Evolutionary conservation across 2,329 filamentous ascomycete genomes (phyloP).

Genomic region (Exophiala alcalophila): DNA sequence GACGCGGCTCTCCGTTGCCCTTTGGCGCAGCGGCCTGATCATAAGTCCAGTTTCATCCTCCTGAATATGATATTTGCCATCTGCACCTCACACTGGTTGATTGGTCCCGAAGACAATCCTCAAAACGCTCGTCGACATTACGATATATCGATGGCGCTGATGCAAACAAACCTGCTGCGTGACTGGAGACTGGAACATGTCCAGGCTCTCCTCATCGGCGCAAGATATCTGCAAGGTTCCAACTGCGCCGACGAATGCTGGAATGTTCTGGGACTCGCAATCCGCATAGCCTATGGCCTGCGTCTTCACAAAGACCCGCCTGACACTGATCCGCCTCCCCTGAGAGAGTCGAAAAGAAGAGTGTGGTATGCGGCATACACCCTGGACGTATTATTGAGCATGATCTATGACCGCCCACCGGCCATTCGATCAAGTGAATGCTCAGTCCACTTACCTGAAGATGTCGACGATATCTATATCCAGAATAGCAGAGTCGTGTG

Average conservation of each 20-base stretch:
- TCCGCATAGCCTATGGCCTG: neutral
- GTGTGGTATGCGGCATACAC: slow-evolving; percentile 3
- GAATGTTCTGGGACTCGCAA: slow-evolving; percentile 1
- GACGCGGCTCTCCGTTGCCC: neutral
- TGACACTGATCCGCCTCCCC: neutral
- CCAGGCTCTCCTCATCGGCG: neutral
- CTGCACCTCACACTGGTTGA: slow-evolving; percentile 1
- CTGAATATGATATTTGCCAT: slow-evolving; percentile 3
- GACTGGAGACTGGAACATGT: slow-evolving; percentile 2
- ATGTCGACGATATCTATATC: slow-evolving; percentile 1
- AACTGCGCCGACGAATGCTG: slow-evolving; percentile 3
- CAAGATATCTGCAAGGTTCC: slow-evolving; percentile 1
- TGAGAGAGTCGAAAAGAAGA: slow-evolving; percentile 1
- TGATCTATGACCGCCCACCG: neutral
- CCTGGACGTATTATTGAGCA: slow-evolving; percentile 1
- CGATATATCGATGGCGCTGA: neutral
- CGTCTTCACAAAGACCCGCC: slow-evolving; percentile 1
- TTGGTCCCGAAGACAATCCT: neutral
- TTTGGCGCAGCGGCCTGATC: neutral
- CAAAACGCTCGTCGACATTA: neutral
- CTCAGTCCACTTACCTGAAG: neutral
- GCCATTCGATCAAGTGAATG: slow-evolving; percentile 1
- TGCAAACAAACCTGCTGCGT: neutral
- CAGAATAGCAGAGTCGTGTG: too few relatives aligned
- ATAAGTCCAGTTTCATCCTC: neutral